A percentile compares a stretch with the other conserved stretches of the same genome.
Conservation (phyloP, 2,329 filamentous ascomycete species). For the Monosporascus sp. region DNA sequence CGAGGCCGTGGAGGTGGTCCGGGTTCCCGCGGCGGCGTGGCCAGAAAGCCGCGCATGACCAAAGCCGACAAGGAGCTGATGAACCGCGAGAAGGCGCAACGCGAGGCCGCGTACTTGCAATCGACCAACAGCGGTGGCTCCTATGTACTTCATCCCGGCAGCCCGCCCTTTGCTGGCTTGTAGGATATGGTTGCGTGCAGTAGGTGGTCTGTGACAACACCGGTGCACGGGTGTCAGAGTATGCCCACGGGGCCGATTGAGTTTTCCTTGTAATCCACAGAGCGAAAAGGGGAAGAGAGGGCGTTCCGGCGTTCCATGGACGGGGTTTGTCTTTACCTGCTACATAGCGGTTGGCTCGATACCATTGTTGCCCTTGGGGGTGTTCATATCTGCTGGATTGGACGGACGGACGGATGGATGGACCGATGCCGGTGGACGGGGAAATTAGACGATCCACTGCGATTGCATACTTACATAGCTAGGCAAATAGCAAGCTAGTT, state of each 20-base stretch:
- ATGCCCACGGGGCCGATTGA: no score
- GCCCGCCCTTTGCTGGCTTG: constrained; percentile 29
- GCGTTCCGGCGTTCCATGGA: no score
- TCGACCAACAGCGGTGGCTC: constrained; percentile 18
- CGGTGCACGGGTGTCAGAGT: no score
- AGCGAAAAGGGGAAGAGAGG: no score
- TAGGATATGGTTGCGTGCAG: constrained; percentile 5
- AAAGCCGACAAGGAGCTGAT: constrained; percentile 80
- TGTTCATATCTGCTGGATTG: no score
- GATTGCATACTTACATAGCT: neutral
- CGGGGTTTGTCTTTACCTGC: neutral
- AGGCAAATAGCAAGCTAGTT: neutral
- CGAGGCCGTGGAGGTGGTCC: constrained; percentile 41
- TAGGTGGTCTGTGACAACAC: no score
- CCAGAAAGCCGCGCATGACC: constrained; percentile 78
- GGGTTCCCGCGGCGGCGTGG: constrained; percentile 70
- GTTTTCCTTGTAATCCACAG: no score
- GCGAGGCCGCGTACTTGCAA: constrained; percentile 44
- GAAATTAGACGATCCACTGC: neutral
- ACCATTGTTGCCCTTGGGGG: neutral
- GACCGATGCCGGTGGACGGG: neutral
- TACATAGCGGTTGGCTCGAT: neutral
- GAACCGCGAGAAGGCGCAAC: constrained; percentile 75
- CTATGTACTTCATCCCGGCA: constrained; percentile 26
- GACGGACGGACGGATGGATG: neutral